Base-by-base conservation (phyloP, 768 basidiomycete species). In the Nidularia sp. region DNA sequence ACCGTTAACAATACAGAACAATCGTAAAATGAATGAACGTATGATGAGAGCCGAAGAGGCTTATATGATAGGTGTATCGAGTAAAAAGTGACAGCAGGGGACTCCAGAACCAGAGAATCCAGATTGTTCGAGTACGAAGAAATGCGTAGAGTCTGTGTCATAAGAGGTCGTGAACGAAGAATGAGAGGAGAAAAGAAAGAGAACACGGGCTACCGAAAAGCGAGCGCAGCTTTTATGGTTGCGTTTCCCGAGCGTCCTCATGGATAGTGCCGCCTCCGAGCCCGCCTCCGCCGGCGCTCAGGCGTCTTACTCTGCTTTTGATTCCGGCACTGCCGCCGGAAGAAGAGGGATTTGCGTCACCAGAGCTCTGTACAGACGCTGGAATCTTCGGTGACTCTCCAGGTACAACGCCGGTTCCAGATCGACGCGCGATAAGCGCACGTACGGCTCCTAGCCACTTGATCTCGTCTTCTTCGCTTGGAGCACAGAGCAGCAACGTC, bases 391-490 rank as follows among this genome's bases (percentile, higher is more conserved):
- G 57, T 6, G 66, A 54, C 50, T 77, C 76, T 25, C 80, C 81
- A 55, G 80, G 78, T 1, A 80, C 73, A 25, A 69, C 70, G 2
- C 78, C 78, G 6, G 73, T 69, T 7, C 74, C 82, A 6, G 75
- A 75, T 57, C 91, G 74, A 50, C 90, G 76, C 15, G 88, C 88
- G 56, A 98, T 88, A 63, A 99, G 77, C 54, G 93, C 93, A 48
- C 93, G 86, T 36, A 98, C 83, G 7, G 96, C 93, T 48, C 94
- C 93, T 45, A 99, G 75, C 97, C 97, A 99, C 68, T 89, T 91
- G 67, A 98, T 95, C 71, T 98, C 97, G 60, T 98, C 96, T 60
- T 98, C 97, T 67, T 99, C 97, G 53, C 81, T 87, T 12, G 97
- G 96, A 5, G 97, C 97, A 61, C 94, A 97, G 25, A 98, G 75